phyloP scores from a whole-genome alignment of 768 basidiomycete species.

The Tubosaeta brunneosetosa region DNA sequence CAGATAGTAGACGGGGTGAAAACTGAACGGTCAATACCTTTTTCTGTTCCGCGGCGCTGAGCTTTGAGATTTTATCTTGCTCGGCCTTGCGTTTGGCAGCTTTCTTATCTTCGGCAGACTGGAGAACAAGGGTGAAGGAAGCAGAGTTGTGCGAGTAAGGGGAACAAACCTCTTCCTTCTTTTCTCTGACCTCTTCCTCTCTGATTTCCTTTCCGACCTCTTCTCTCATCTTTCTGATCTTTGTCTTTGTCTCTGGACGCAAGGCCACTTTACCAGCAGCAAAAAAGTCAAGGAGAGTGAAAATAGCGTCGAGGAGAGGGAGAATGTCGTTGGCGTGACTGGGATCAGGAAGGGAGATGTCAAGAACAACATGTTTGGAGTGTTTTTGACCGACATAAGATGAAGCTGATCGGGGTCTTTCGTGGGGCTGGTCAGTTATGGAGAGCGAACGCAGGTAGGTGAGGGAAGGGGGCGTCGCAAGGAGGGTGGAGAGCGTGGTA shows the following conservation, averaged over 20 bases:
- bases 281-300: conserved; percentile 71
- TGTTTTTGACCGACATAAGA: conserved; percentile 36
- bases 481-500: conserved; percentile 48
- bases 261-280: conserved; percentile 44
- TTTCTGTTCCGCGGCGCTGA: conserved; percentile 77
- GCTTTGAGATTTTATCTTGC: conserved; percentile 65
- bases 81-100: conserved; percentile 70
- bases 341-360: conserved; percentile 50
- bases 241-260: conserved; percentile 77
- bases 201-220: conserved; percentile 65
- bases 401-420: conserved; percentile 54
- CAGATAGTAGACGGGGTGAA: not conserved
- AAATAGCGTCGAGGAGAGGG: conserved; percentile 61
- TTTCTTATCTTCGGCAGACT: conserved; percentile 64
- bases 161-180: conserved; percentile 59
- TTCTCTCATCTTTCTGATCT: conserved; percentile 71
- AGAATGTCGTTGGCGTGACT: conserved; percentile 43
- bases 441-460: conserved; percentile 84
- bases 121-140: not conserved
- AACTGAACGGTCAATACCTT: conserved; percentile 45
- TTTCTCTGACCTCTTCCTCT: conserved; percentile 61
- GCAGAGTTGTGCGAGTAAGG: not conserved
- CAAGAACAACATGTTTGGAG: conserved; percentile 73
- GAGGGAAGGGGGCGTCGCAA: conserved; percentile 60
- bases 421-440: conserved; percentile 82